These are phyloP conservation scores for Nakazawaea holstii DNA, from an alignment of 805 yeast genomes.

Conservation along the genomic window DNA sequence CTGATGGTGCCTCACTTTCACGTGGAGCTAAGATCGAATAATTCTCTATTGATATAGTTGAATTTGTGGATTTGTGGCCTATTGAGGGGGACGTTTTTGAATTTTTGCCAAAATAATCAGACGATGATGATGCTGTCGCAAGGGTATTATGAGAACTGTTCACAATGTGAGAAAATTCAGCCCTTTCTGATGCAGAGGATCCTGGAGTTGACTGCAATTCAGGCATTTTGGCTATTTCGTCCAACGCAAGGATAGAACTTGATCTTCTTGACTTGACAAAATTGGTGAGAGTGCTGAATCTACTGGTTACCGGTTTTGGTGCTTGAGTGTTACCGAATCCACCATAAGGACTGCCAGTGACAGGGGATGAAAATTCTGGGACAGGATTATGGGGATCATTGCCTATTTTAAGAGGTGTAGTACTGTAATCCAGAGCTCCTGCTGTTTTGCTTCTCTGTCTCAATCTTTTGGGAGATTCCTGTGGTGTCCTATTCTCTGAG, in stretches of 20 bases:
- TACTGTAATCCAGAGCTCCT: no score
- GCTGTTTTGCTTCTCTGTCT: no score
- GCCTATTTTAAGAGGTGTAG: no score
- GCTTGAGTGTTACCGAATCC: neutral
- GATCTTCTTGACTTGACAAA: conserved; percentile 18
- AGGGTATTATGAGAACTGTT: conserved; percentile 3
- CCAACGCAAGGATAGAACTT: conserved; percentile 6
- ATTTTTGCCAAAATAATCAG: conserved; percentile 5
- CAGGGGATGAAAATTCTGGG: neutral
- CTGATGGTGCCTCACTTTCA: conserved; percentile 24
- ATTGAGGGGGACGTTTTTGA: conserved; percentile 6
- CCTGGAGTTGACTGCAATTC: neutral
- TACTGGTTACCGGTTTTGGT: conserved; percentile 14
- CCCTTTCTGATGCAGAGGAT: neutral
- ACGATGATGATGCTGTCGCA: neutral
- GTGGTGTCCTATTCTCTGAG: no score
- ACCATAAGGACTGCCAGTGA: neutral
- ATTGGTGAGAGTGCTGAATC: conserved; percentile 23
- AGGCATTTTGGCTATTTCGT: conserved; percentile 10
- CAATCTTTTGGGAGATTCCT: no score
- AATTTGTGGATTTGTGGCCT: conserved; percentile 9
- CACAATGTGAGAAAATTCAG: conserved; percentile 4
- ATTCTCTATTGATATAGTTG: conserved; percentile 8
- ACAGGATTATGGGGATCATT: neutral
- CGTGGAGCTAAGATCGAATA: conserved; percentile 6